Evolutionary conservation across 805 yeast genomes (phyloP), one percentile per base, ranked within the genome.

Genomic region (Ascoidea rubescens): DNA sequence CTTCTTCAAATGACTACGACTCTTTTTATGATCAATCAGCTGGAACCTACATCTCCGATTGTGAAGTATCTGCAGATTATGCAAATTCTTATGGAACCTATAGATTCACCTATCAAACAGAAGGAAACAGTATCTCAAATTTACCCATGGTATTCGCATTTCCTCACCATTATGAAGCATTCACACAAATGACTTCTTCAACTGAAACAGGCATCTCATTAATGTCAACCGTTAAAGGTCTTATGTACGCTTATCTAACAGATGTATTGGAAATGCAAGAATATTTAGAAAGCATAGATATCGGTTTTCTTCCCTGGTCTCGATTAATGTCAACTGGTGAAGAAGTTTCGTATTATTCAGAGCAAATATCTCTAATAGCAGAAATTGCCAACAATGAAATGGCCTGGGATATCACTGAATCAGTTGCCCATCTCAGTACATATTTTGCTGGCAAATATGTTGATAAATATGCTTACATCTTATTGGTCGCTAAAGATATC

Each of bases 401-500:
- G 7, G 60, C 71, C 32, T 77, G 71, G 51, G 86, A 83, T 55
- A 73, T 84, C 43, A 67, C 67, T 4, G 74, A 72, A 16, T 76
- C 74, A 64, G 74, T 84, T n/a, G 69, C 84, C 59, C 69, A 82
- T 8, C 87, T 87, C 56, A 87, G 96, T 0, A 90, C 90, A 86
- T 91, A 91, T 67, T 80, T 87, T 21, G 77, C 95, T 1, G 99
- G 98, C 10, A 91, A 93, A 64, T 74, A 80, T 31, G 69, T 90
- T 50, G 96, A 89, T 58, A 93, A 90, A 67, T 93, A 86, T 67
- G 96, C 98, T 0, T 84, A 85, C 73, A 75, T 93, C 51, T 71
- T 88, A 12, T 84, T 84, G 56, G 87, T 82, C 8, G 79, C 83
- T 45, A 80, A 84, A 52, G 80, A 73, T 55, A 73, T 91, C 17